These are phyloP conservation scores for Gleditsia sinensis DNA, from an alignment of 306 rosid species.

Conservation along the genomic window DNA sequence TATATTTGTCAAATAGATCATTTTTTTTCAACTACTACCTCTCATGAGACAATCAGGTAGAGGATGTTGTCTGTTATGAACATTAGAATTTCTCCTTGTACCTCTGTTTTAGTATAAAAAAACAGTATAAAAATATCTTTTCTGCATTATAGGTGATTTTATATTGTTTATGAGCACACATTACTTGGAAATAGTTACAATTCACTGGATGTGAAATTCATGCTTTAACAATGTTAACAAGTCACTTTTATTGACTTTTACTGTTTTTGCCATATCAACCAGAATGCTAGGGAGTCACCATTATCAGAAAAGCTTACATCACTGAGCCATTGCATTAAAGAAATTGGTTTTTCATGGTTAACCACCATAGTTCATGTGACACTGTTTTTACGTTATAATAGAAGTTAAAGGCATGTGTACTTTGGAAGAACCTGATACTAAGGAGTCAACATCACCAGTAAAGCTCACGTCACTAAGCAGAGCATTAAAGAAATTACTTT, in stretches of 20 bases:
- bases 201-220: background rate
- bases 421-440: background rate
- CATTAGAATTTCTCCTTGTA: background rate
- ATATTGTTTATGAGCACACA: background rate
- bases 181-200: background rate
- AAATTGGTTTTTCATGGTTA: constrained; percentile 13
- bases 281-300: background rate
- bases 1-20: constrained; percentile 10
- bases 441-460: background rate
- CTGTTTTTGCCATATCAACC: background rate
- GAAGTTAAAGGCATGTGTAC: background rate
- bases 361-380: constrained; percentile 20
- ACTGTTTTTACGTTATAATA: background rate
- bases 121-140: constrained; percentile 10
- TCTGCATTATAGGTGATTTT: constrained; percentile 20
- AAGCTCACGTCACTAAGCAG: constrained; percentile 20
- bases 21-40: constrained; percentile 18
- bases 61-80: constrained; percentile 14
- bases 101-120: constrained; percentile 1
- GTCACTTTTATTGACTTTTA: background rate
- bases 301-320: constrained; percentile 16
- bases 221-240: constrained; percentile 2
- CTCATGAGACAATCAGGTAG: constrained; percentile 1
- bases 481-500: constrained; percentile 11
- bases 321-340: constrained; percentile 12